A percentile compares a stretch with the other conserved stretches of the same genome.
These are phyloP conservation scores for Paramecium sexaurelia DNA, from an alignment of 73 alveolate genomes.

Conservation along the genomic window DNA sequence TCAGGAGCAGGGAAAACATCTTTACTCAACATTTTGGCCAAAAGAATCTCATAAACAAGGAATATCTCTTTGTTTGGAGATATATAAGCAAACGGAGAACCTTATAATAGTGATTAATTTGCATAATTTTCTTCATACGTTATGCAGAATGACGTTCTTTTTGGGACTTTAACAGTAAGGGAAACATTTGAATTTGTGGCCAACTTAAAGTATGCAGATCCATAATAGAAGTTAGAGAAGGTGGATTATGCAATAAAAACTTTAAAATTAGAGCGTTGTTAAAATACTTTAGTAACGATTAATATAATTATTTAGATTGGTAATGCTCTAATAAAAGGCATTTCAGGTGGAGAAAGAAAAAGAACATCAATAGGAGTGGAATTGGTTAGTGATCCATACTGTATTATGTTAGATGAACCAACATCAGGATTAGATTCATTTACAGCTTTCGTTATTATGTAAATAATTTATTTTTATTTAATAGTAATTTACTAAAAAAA, in stretches of 20 bases:
- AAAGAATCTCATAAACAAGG: slow-evolving; percentile 71
- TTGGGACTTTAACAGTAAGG: slow-evolving; percentile 86
- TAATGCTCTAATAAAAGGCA: slow-evolving; percentile 70
- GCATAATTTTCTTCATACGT: slow-evolving; percentile 85
- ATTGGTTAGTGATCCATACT: slow-evolving; percentile 75
- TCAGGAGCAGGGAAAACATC: slow-evolving; percentile 98
- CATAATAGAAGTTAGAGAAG: slow-evolving; percentile 71
- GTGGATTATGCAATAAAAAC: slow-evolving; percentile 78
- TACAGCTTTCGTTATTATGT: slow-evolving; percentile 29
- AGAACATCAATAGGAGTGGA: slow-evolving; percentile 78
- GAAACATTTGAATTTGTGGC: slow-evolving; percentile 91
- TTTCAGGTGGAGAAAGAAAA: slow-evolving; percentile 78
- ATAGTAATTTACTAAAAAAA: slow-evolving; percentile 30
- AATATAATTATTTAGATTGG: slow-evolving; percentile 64
- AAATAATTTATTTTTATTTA: not conserved
- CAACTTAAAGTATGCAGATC: slow-evolving; percentile 77
- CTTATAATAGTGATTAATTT: slow-evolving; percentile 71
- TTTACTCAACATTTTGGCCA: slow-evolving; percentile 82
- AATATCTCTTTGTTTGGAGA: slow-evolving; percentile 79
- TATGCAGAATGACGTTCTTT: slow-evolving; percentile 86
- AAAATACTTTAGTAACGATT: slow-evolving; percentile 49
- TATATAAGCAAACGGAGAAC: slow-evolving; percentile 81
- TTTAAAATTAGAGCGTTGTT: slow-evolving; percentile 77
- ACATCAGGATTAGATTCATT: slow-evolving; percentile 75
- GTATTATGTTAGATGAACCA: slow-evolving; percentile 77